Base-by-base conservation (phyloP, 306 rosid genomes). In the Cucurbita argyrosperma region DNA sequence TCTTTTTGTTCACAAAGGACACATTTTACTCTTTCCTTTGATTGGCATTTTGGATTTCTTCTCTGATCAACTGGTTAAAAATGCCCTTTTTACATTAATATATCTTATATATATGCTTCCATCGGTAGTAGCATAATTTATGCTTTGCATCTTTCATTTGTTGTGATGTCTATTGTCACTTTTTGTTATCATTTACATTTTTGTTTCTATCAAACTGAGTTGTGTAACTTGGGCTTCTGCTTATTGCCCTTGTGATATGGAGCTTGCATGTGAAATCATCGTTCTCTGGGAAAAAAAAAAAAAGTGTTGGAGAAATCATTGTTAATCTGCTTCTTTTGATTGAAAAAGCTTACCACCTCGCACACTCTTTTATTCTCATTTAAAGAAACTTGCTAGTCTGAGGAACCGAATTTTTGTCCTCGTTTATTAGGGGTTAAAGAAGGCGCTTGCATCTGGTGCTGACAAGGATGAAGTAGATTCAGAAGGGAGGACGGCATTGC, bases 401-500 rank as follows among this genome's bases (percentile, higher is more conserved):
- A 67, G 40, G 55, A 43, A 68, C 42, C 74, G 47, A 45, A 68
- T 68, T 57, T 13, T 66, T 11, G 23, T 57, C 26, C 56, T 35
- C 55, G 18, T 85, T 62, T 73, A 72, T 64, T 73, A 95, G 99
- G 99, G 99, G 65, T 81, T 95, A 88, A 89, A 89, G 88, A 78
- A 67, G 56, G 99, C 96, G 9, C 78, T 95, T 54, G 86, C 92
- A 59, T 78, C 99, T 76, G 99, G 97, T 82, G 90, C 88, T 23
- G 84, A 91, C 85, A 95, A 95, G 83, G 96, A 89, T 78, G 99
- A 95, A 84, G 96, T 89, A 79, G 99, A 95, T 84, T 81, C 96
- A 46, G 99, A 95, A 81, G 97, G 99, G 71, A 87, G 99, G 83
- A 95, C 97, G 40, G 99, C 97, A 52, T 82, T 95, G 86, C 99